Percentiles rank a stretch among this genome's conserved stretches.
Conservation (phyloP, 2,329 filamentous ascomycete genomes). For the Monosporascus cannonballus region DNA sequence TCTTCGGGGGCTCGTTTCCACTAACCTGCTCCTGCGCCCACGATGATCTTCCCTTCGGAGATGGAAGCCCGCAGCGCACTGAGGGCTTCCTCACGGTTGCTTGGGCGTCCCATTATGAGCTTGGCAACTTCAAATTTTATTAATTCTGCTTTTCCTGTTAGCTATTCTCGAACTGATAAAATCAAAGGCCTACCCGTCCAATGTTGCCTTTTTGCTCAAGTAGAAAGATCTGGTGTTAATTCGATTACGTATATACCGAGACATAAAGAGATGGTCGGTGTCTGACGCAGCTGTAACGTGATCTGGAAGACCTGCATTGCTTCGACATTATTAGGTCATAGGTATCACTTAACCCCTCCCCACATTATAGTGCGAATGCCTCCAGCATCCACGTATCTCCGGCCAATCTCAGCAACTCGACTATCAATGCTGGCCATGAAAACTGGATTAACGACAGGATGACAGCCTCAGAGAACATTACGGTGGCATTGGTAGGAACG, state of each 20-base stretch:
- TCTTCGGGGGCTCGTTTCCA: slow-evolving; percentile 25
- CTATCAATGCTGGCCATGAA: too few relatives aligned
- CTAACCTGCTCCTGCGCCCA: slow-evolving; percentile 57
- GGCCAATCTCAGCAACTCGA: too few relatives aligned
- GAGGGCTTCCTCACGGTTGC: slow-evolving; percentile 50
- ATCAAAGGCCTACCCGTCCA: too few relatives aligned
- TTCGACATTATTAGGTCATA: background rate
- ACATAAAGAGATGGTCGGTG: background rate
- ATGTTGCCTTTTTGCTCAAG: too few relatives aligned
- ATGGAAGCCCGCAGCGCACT: slow-evolving; percentile 47
- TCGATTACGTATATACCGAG: background rate
- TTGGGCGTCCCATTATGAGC: slow-evolving; percentile 44
- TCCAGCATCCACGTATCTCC: too few relatives aligned
- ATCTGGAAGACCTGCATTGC: background rate
- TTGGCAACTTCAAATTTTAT: background rate
- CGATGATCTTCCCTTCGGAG: slow-evolving; percentile 49
- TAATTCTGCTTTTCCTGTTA: background rate
- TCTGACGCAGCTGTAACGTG: background rate
- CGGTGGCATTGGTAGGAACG: slow-evolving; percentile 47
- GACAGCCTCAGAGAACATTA: background rate
- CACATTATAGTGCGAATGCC: background rate
- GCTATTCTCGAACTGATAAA: too few relatives aligned
- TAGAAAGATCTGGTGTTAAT: background rate
- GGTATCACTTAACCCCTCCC: background rate
- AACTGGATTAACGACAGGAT: background rate